A percentile compares a stretch with the other conserved stretches of the same genome.
phyloP scores from a whole-genome alignment of 1,139 yeast genomes.

The Nakaseomyces nivariensis region DNA sequence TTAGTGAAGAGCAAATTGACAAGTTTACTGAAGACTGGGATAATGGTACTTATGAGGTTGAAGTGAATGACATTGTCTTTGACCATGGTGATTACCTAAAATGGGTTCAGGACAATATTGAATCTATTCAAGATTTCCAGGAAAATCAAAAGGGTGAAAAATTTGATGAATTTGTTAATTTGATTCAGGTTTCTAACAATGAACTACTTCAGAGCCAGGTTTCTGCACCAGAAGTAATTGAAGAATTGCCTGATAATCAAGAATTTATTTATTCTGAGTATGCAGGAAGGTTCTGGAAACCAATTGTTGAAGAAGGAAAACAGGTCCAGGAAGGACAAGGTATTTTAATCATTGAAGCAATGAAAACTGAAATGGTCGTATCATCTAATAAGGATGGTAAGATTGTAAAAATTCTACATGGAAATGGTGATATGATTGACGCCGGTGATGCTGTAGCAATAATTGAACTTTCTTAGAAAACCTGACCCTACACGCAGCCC shows the following conservation, averaged over 20 bases:
- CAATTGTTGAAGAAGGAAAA: constrained; percentile 75
- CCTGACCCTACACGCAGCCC: no score
- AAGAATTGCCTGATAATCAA: constrained; percentile 60
- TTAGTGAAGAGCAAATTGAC: constrained; percentile 73
- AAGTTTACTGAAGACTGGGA: constrained; percentile 59
- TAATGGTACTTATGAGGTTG: constrained; percentile 71
- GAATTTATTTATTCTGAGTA: constrained; percentile 84
- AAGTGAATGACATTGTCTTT: constrained; percentile 66
- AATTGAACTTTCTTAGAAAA: constrained; percentile 21
- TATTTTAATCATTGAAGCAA: constrained; percentile 84
- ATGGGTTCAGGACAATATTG: constrained; percentile 69
- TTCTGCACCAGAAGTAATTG: constrained; percentile 32
- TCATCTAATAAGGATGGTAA: constrained; percentile 64
- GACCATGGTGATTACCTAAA: constrained; percentile 68
- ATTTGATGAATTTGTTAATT: constrained; percentile 69
- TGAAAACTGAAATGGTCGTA: constrained; percentile 96
- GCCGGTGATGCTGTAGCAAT: constrained; percentile 92
- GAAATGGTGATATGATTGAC: constrained; percentile 91
- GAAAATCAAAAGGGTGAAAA: constrained; percentile 66
- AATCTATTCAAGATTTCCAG: constrained; percentile 62
- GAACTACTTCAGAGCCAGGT: constrained; percentile 47
- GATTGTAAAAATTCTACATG: constrained; percentile 66
- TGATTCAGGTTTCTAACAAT: constrained; percentile 75
- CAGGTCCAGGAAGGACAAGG: constrained; percentile 65
- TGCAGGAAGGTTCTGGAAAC: constrained; percentile 95